Base-by-base conservation (phyloP, 179 eudicot species). In the Gypsophila paniculata region DNA sequence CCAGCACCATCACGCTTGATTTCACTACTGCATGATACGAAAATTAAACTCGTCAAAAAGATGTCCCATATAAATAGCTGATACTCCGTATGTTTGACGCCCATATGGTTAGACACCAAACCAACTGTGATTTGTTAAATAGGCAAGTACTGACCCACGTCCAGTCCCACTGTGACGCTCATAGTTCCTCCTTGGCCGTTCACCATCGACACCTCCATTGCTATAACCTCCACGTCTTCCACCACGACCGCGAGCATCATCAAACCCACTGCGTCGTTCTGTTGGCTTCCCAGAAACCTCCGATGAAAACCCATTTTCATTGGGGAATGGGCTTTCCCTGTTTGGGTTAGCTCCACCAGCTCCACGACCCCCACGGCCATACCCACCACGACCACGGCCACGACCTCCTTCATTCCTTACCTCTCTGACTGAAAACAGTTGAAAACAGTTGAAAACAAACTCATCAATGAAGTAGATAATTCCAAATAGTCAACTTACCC, bases 121-220 rank as follows among this genome's bases (percentile, higher is more conserved):
- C 14, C 3, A 46, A 7, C 10, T 7, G 17, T n/a, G 14, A 25
- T 4, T 39, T 52, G 21, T 2, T 63, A 2, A 4, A 65, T 68
- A 26, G 17, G 15, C 49, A 74, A 52, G 26, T 22, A 69, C 78
- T 75, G 74, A 95, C 98, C 99, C 96, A 0, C 84, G 89, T 17
- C 96, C 98, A 74, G 91, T 87, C 62, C 99, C 98, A 81, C 99
- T 92, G 18, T 78, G 96, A 36, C 99, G 96, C 39, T 92, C 99
- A 81, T 69, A 89, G 14, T 25, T 58, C 79, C 96, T 82, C 38
- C 90, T 85, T 46, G 85, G 82, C 11, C 88, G 87, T 39, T 89
- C 98, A 26, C 89, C 96, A 18, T 93, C 93, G 57, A 79, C 76
- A 38, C 92, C 96, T 32, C 88, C 99, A 79, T 93, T 89, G 54